These are phyloP conservation scores for Isoetes engelmannii DNA, from an alignment of 83 land plant genomes.

Conservation along the genomic window DNA sequence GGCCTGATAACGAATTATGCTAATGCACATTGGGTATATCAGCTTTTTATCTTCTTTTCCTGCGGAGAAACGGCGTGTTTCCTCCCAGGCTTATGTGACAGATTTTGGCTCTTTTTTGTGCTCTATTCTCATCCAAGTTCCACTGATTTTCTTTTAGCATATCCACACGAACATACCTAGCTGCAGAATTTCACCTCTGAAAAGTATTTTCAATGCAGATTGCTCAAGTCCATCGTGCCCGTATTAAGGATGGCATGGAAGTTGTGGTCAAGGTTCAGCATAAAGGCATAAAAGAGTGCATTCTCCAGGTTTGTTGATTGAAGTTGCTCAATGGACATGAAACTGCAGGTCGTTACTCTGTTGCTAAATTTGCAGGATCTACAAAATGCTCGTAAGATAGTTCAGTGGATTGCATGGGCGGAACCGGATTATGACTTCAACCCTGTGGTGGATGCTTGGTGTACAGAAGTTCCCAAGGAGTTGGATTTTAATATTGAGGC, in stretches of 20 bases:
- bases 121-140: too few relatives aligned
- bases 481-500: conserved; percentile 88
- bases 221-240: conserved; percentile 94
- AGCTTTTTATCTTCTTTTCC: too few relatives aligned
- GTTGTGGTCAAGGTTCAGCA: conserved; percentile 97
- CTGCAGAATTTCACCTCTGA: too few relatives aligned
- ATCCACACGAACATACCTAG: too few relatives aligned
- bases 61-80: too few relatives aligned
- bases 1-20: too few relatives aligned
- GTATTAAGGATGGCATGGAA: conserved; percentile 49
- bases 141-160: too few relatives aligned
- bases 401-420: conserved; percentile 98
- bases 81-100: too few relatives aligned
- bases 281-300: conserved; percentile 73
- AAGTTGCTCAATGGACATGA: too few relatives aligned
- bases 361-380: conserved; percentile 86
- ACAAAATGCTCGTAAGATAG: conserved; percentile 76
- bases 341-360: too few relatives aligned
- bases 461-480: conserved; percentile 92
- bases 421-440: conserved; percentile 85
- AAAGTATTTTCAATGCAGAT: conserved; percentile 53
- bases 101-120: too few relatives aligned
- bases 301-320: conserved; percentile 85
- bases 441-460: conserved; percentile 96
- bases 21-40: too few relatives aligned